phyloP scores from a whole-genome alignment of 2,329 filamentous ascomycete genomes.

The Amauroascus verrucosus region DNA sequence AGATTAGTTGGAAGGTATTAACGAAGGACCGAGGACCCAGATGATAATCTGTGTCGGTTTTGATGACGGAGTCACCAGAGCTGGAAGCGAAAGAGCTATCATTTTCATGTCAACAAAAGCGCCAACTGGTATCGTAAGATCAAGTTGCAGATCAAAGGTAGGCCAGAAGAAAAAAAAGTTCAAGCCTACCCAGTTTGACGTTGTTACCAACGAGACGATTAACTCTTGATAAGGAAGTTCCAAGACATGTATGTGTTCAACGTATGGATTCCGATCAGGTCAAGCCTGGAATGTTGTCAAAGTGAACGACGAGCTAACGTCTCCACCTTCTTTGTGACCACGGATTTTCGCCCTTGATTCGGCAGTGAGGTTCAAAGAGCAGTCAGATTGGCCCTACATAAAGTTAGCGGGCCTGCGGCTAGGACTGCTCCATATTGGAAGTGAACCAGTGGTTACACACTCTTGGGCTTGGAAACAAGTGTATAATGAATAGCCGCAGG shows the following conservation, averaged over 20 bases:
- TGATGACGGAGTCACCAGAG: slow-evolving; percentile 23
- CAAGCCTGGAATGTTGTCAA: slow-evolving; percentile 20
- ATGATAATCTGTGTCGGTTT: slow-evolving; percentile 30
- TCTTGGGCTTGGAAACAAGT: not conserved
- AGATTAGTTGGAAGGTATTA: slow-evolving; percentile 47
- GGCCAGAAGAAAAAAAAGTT: not conserved
- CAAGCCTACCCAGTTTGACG: slow-evolving; percentile 35
- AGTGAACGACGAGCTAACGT: slow-evolving; percentile 17
- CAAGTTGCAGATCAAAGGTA: no score
- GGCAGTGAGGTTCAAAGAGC: not conserved
- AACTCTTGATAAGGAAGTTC: not conserved
- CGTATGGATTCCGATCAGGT: not conserved
- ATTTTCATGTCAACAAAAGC: slow-evolving; percentile 1
- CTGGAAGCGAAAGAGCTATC: slow-evolving; percentile 28
- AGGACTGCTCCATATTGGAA: not conserved
- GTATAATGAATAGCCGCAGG: not conserved
- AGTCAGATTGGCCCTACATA: slow-evolving; percentile 4
- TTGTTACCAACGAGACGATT: slow-evolving; percentile 17
- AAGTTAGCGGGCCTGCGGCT: not conserved
- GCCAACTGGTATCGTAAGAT: no score
- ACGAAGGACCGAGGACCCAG: slow-evolving; percentile 35
- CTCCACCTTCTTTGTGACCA: slow-evolving; percentile 12
- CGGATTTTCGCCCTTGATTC: not conserved
- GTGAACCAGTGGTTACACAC: slow-evolving; percentile 1
- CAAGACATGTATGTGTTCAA: slow-evolving; percentile 3